phyloP scores from a whole-genome alignment of 2,329 filamentous ascomycete genomes.

The Exophiala bonariae region DNA sequence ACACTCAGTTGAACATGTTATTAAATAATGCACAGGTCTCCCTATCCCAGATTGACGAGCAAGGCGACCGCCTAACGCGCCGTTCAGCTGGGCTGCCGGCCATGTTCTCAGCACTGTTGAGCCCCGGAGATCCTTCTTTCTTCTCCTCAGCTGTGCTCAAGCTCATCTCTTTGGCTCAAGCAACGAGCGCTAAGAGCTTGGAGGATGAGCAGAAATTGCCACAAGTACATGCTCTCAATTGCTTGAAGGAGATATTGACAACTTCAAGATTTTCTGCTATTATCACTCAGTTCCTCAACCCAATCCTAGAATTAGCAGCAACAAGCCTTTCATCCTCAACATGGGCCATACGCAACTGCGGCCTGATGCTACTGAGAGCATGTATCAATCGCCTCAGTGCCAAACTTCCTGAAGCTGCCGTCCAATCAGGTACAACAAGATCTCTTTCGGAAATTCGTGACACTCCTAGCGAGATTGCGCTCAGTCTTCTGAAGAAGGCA shows the following conservation, averaged over 20 bases:
- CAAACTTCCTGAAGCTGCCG: not conserved
- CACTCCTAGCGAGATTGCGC: conserved; percentile 10
- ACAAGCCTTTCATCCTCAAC: conserved; percentile 75
- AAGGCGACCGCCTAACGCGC: conserved; percentile 77
- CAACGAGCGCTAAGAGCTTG: conserved; percentile 26
- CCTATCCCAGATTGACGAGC: conserved; percentile 68
- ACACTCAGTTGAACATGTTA: conserved; percentile 28
- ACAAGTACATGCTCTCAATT: conserved; percentile 94
- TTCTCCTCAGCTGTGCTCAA: conserved; percentile 64
- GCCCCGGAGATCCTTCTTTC: conserved; percentile 59
- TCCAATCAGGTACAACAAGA: not conserved
- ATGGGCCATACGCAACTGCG: conserved; percentile 95
- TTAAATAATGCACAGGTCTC: conserved; percentile 51
- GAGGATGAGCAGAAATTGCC: conserved; percentile 62
- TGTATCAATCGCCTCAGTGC: conserved; percentile 49
- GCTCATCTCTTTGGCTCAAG: conserved; percentile 17
- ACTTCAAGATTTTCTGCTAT: conserved; percentile 72
- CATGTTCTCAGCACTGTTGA: conserved; percentile 77
- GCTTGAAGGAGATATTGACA: conserved; percentile 86
- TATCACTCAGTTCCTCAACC: conserved; percentile 72
- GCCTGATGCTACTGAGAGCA: conserved; percentile 82
- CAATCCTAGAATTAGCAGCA: conserved; percentile 76
- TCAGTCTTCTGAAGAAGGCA: conserved; percentile 12
- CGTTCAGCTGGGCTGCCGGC: conserved; percentile 90
- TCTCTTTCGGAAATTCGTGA: not conserved